phyloP scores from a whole-genome alignment of 768 basidiomycete species.

The Suillus bovinus region DNA sequence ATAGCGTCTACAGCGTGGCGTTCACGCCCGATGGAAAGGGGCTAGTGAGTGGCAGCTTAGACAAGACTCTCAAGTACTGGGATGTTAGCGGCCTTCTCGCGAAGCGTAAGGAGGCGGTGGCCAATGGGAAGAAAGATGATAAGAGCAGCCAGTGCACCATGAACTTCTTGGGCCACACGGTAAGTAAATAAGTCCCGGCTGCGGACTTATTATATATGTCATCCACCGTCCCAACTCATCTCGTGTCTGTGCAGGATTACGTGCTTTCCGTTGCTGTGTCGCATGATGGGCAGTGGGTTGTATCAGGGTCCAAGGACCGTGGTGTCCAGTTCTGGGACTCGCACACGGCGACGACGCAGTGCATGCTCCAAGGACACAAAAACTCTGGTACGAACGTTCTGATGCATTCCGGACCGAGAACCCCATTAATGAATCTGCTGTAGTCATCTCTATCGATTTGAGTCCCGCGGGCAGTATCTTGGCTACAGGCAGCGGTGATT shows the following conservation, averaged over 20 bases:
- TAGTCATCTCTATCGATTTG: constrained; percentile 42
- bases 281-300: constrained; percentile 34
- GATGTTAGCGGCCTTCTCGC: constrained; percentile 31
- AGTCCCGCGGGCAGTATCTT: constrained; percentile 30
- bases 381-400: constrained; percentile 32
- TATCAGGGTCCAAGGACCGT: constrained; percentile 39
- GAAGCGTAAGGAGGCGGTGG: constrained; percentile 35
- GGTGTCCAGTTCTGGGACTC: constrained; percentile 39
- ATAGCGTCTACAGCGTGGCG: constrained; percentile 33
- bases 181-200: constrained; percentile 5
- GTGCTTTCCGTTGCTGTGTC: constrained; percentile 31
- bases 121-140: constrained; percentile 36
- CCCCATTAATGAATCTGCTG: background rate
- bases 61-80: constrained; percentile 43
- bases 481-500: constrained; percentile 40
- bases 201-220: background rate
- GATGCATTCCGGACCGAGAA: background rate
- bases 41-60: constrained; percentile 33
- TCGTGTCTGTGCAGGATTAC: constrained; percentile 25
- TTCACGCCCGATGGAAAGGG: constrained; percentile 25
- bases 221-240: background rate
- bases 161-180: constrained; percentile 34
- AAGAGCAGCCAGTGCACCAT: constrained; percentile 29
- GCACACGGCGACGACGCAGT: constrained; percentile 30
- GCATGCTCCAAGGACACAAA: constrained; percentile 37